Conservation (phyloP, 1,284 basidiomycete genomes). For the Ustilago sp. region DNA sequence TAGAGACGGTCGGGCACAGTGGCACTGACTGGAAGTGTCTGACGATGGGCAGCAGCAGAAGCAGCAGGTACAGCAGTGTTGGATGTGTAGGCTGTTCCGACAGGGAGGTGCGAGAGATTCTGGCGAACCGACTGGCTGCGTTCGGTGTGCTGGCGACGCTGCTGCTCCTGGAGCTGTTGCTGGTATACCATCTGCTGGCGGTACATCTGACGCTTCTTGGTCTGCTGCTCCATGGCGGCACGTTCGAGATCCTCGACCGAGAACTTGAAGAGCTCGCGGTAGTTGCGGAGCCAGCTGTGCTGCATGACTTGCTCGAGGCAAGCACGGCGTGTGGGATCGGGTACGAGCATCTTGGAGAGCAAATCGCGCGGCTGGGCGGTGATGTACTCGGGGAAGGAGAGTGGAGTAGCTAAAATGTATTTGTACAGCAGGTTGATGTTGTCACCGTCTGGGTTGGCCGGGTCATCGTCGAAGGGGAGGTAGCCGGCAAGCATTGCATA, state of each 20-base stretch:
- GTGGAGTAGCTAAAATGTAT: conserved; percentile 81
- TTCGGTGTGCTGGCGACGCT: conserved; percentile 51
- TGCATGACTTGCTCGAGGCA: conserved; percentile 66
- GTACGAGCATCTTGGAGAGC: conserved; percentile 67
- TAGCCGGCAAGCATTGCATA: conserved; percentile 99
- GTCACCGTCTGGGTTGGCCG: conserved; percentile 97
- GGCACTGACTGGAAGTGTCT: conserved; percentile 47
- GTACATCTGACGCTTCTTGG: conserved; percentile 67
- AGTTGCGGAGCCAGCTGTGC: conserved; percentile 67
- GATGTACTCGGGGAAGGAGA: conserved; percentile 69
- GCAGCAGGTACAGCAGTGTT: conserved; percentile 35
- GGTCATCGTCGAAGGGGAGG: conserved; percentile 99
- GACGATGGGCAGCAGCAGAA: conserved; percentile 30
- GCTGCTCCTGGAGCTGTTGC: conserved; percentile 65
- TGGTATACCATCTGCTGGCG: conserved; percentile 68
- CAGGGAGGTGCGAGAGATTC: conserved; percentile 39
- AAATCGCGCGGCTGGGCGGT: conserved; percentile 66
- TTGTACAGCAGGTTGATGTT: conserved; percentile 99
- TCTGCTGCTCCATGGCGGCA: conserved; percentile 68
- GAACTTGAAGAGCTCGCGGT: conserved; percentile 68
- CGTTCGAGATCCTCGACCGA: conserved; percentile 67
- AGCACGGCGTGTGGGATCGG: conserved; percentile 63
- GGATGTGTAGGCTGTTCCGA: conserved; percentile 50
- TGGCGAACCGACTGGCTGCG: conserved; percentile 52
- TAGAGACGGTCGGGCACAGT: conserved; percentile 48